Conservation (phyloP, 2,329 filamentous ascomycete genomes). For the Fusarium agapanthi region DNA sequence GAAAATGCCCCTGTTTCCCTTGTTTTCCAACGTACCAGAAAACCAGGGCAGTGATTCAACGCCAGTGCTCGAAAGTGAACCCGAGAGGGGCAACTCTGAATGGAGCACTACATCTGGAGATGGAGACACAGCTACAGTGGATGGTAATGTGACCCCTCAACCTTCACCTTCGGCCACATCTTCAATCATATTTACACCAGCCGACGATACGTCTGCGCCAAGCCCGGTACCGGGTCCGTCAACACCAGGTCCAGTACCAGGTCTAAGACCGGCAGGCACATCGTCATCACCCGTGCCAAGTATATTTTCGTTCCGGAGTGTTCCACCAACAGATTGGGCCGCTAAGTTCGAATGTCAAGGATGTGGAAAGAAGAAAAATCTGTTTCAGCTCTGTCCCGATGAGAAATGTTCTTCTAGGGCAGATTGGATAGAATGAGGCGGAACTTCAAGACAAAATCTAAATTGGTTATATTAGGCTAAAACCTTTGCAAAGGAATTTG, state of each 20-base stretch:
- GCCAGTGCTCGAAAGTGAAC: not conserved
- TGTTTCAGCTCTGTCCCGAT: not conserved
- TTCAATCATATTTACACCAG: not conserved
- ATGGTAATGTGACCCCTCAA: rapidly evolving
- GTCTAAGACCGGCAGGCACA: not conserved
- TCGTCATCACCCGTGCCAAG: not conserved
- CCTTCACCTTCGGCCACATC: rapidly evolving
- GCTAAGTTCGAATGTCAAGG: rapidly evolving
- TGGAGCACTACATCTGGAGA: rapidly evolving
- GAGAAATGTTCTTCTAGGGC: not conserved
- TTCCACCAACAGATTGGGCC: rapidly evolving
- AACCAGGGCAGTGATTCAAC: rapidly evolving
- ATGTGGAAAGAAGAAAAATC: not conserved
- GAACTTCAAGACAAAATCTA: not conserved
- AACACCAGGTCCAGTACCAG: rapidly evolving
- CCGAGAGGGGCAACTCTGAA: rapidly evolving
- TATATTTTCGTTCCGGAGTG: not conserved
- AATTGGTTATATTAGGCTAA: not conserved
- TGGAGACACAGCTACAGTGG: not conserved
- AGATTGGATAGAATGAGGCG: rapidly evolving
- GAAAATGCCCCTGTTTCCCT: rapidly evolving
- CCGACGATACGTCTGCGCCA: rapidly evolving
- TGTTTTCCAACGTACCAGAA: rapidly evolving
- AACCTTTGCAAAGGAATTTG: too few species aligned
- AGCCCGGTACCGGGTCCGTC: rapidly evolving